A percentile compares a stretch with the other conserved stretches of the same genome.
These are phyloP conservation scores for Zygosaccharomyces pseudobailii DNA, from an alignment of 1,139 yeast genomes.

Conservation along the genomic window DNA sequence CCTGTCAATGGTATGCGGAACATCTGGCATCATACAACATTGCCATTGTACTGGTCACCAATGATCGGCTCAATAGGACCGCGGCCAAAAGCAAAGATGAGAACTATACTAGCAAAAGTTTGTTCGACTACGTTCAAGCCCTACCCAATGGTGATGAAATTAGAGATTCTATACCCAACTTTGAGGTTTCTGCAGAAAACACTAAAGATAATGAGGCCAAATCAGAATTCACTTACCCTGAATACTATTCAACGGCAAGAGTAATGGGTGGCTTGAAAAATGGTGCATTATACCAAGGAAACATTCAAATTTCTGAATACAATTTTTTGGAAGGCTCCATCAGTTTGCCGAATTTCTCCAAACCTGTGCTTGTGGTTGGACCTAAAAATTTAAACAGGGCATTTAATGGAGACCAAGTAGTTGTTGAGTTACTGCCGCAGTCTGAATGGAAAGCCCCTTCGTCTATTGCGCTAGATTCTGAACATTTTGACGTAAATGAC, in stretches of 20 bases:
- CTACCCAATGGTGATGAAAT: slow-evolving; percentile 74
- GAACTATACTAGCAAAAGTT: slow-evolving; percentile 51
- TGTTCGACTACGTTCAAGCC: slow-evolving; percentile 62
- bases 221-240: slow-evolving; percentile 60
- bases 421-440: slow-evolving; percentile 83
- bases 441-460: slow-evolving; percentile 88
- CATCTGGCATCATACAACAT: slow-evolving; percentile 55
- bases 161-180: slow-evolving; percentile 72
- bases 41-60: slow-evolving; percentile 62
- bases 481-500: slow-evolving; percentile 55
- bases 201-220: slow-evolving; percentile 30
- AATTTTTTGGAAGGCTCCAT: slow-evolving; percentile 88
- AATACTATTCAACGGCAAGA: slow-evolving; percentile 75
- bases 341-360: slow-evolving; percentile 65
- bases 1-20: slow-evolving; percentile 62
- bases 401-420: slow-evolving; percentile 87
- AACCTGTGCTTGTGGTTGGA: slow-evolving; percentile 79
- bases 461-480: slow-evolving; percentile 72
- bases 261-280: slow-evolving; percentile 86
- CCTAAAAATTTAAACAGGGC: slow-evolving; percentile 83
- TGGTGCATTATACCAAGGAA: slow-evolving; percentile 85
- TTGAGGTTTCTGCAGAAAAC: slow-evolving; percentile 34
- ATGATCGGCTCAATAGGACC: slow-evolving; percentile 64
- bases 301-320: slow-evolving; percentile 72
- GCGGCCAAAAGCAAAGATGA: slow-evolving; percentile 47